These are phyloP conservation scores for Corylus avellana DNA, from an alignment of 306 rosid species.

Conservation along the genomic window DNA sequence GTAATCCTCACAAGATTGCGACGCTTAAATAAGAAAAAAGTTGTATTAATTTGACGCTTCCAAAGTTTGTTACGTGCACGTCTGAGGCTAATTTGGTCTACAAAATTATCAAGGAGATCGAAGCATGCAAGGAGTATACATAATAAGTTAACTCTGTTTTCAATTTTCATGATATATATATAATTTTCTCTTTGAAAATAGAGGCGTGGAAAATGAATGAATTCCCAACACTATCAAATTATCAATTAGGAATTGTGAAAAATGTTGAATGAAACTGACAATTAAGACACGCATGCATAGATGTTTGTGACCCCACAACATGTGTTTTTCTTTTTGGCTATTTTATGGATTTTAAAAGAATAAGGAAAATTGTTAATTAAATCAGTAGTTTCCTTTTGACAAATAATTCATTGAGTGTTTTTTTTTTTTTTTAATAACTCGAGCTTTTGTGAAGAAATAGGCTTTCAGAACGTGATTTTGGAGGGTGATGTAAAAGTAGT, in stretches of 20 bases:
- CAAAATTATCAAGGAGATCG: no score
- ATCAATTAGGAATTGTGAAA: background rate
- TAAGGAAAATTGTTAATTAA: no score
- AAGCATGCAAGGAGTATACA: no score
- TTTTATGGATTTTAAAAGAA: background rate
- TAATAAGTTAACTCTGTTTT: background rate
- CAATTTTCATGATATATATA: background rate
- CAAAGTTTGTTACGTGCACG: background rate
- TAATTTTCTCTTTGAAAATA: background rate
- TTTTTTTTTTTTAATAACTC: no score
- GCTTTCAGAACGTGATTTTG: no score
- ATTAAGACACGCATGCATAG: background rate
- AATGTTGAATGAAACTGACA: background rate
- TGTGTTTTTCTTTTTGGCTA: background rate
- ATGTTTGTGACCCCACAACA: background rate
- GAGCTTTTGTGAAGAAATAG: no score
- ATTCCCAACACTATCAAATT: background rate
- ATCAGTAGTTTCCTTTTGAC: no score
- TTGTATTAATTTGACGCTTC: background rate
- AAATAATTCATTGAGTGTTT: no score
- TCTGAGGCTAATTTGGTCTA: background rate
- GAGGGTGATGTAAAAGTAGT: no score
- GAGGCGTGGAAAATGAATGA: no score
- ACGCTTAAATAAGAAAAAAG: background rate
- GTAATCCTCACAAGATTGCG: background rate